Evolutionary conservation across 441 rosid species (phyloP), one percentile per base, ranked within the genome.

Genomic region (Syzygium malaccense): DNA sequence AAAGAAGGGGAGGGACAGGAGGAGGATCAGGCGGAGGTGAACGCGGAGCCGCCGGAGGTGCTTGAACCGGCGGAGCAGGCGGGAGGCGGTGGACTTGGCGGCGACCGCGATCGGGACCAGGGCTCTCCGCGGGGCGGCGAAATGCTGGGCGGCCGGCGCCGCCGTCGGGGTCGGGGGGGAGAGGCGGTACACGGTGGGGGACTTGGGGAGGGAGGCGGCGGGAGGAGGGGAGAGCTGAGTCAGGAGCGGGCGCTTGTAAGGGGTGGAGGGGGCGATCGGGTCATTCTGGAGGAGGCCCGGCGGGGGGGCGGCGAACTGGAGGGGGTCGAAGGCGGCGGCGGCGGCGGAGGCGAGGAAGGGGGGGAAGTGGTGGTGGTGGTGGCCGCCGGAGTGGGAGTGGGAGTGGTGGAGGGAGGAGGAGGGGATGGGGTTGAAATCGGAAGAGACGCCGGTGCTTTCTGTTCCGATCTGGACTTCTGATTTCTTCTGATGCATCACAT

Each of bases 401-500:
- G 58, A 84, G 57, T 85, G 80, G 89, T 49, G 91, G 86, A 8
- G 92, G 56, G 32, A 62, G 84, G 85, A 86, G 87, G 88, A 91
- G n/a, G 95, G 95, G 41, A 93, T 92, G 5, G 95, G 98, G 66
- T 94, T 95, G 91, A 89, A 95, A 95, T 94, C 98, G 98, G 98
- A 96, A 95, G 97, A 95, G 97, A 97, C 91, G 98, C 99, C 99
- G 94, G 90, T 92, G 97, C 98, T 97, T 95, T 97, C 99, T 95
- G 93, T 97, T 94, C 99, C 98, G 99, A 97, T 97, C 95, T 97
- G 99, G 91, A 90, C 93, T 93, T 97, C 98, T 88, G 99, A 97
- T 94, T 95, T 97, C 97, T 97, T 97, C 93, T 95, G 99, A 97
- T 96, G 99, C 98, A 97, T 97, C 94, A 95, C 95, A 95, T 93